These are phyloP conservation scores for Cephaloascus fragrans DNA, from an alignment of 805 yeast genomes.

Conservation along the genomic window DNA sequence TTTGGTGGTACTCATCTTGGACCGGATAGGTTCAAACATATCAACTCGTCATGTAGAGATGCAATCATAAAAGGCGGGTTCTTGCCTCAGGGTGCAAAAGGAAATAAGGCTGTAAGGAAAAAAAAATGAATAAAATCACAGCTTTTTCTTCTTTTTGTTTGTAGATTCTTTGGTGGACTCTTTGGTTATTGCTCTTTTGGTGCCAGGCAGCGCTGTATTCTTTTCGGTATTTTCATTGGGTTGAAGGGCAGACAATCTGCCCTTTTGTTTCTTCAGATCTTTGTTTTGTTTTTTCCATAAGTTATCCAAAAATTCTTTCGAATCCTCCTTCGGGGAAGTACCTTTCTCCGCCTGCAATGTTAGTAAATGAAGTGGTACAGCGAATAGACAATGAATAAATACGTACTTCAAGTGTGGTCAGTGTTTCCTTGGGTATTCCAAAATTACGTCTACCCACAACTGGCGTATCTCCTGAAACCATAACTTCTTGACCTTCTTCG, in stretches of 20 bases:
- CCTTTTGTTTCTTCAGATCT: conserved; percentile 2
- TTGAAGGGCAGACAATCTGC: no score
- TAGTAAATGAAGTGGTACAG: no score
- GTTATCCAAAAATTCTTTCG: conserved; percentile 4
- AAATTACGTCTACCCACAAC: background rate
- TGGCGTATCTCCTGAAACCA: no score
- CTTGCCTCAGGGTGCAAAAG: conserved; percentile 11
- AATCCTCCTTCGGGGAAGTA: conserved; percentile 4
- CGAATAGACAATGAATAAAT: no score
- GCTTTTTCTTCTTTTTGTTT: conserved; percentile 1
- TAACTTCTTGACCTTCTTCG: no score
- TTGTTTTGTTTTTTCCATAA: conserved; percentile 6
- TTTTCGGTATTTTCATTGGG: conserved; percentile 1
- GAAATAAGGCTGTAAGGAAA: conserved; percentile 13
- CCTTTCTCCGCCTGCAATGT: no score
- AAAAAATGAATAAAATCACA: conserved; percentile 8
- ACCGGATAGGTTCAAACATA: conserved; percentile 90
- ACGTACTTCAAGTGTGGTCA: no score
- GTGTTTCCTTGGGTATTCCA: no score
- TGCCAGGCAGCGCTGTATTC: conserved; percentile 1
- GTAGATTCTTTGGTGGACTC: background rate
- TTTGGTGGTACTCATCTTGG: conserved; percentile 89
- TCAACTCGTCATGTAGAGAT: conserved; percentile 80
- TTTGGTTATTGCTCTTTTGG: conserved; percentile 1
- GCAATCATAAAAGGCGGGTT: conserved; percentile 64